Evolutionary conservation across 192 early-diverging fungal genomes (phyloP), one percentile per base, ranked within the genome.

Genomic region (Chytriomyces sp.): DNA sequence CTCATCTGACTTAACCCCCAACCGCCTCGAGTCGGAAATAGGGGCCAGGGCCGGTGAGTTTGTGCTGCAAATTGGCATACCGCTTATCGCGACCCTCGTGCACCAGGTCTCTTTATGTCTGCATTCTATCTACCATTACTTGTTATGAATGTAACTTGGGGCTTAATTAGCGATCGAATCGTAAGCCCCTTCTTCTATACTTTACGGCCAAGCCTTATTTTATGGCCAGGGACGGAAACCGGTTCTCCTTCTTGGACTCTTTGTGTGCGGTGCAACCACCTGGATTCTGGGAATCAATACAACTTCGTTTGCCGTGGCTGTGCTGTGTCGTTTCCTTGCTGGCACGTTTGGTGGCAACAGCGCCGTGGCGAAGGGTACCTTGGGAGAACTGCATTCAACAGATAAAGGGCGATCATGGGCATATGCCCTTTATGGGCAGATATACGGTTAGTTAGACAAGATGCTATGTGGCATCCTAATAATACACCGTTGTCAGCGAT

Each of bases 101-200:
- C 73, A 49, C 22, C 70, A 25, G 83, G 83, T 12, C 56, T 83
- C 28, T 61, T 84, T 32, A 64, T 72, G 2, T 56, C 64, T 10
- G 78, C 75, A 30, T 84, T 80, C 57, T 80, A 82, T 64, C 37
- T 68, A 17, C 83, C 83, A 7, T 59, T 83, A 44, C 53, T 84
- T 28, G 2, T 83, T 38, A 84, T 70, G 59, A 83, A 83, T 52
- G 30, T 83, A 5, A 58, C 75, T 3, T 84, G 83, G 83, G 83
- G 83, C 14, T 28, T 22, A 7, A 39, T 69, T 12, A 73, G 67
- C 8, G 83, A 84, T 72, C 54, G 64, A 1, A 33, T 64, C 37
- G 75, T 78, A 1, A 31, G 80, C 4, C 59, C 40, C 44, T 5
- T 37, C 75, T 64, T 17, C 10, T 64, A 52, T n/a, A 14, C 17